phyloP scores from a whole-genome alignment of 1,284 basidiomycete genomes.

The Microbotryomycetes sp. region DNA sequence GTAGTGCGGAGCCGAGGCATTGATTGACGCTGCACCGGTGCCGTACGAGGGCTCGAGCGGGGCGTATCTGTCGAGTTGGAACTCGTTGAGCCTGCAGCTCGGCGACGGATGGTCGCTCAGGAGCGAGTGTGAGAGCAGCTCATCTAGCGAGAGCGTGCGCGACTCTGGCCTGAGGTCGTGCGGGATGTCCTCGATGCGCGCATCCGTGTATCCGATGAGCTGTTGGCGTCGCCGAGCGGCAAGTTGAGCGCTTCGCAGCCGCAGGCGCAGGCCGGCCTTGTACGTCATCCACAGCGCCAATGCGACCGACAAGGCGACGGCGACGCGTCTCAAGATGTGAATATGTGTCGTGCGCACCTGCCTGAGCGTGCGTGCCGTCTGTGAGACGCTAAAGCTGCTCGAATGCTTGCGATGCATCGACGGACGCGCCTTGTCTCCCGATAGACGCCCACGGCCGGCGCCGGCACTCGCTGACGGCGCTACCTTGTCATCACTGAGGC shows the following conservation, averaged over 20 bases:
- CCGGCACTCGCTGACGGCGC: too few relatives aligned
- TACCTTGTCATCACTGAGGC: neutral
- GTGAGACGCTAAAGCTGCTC: neutral
- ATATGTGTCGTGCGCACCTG: neutral
- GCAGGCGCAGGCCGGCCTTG: neutral
- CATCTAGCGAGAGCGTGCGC: neutral
- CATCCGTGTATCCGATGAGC: conserved; percentile 13
- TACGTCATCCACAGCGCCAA: neutral
- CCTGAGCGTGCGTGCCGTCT: neutral
- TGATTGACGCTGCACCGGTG: neutral
- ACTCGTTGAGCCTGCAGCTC: conserved; percentile 8
- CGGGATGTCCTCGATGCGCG: neutral
- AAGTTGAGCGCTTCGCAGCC: neutral
- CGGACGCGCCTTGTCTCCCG: too few relatives aligned
- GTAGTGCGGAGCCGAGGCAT: conserved; percentile 3
- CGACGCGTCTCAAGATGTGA: neutral
- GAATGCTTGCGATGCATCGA: neutral
- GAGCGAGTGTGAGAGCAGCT: conserved; percentile 11
- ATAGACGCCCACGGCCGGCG: too few relatives aligned
- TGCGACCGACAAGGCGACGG: neutral
- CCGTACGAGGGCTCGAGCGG: conserved; percentile 7
- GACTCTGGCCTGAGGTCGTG: neutral
- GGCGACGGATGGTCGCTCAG: conserved; percentile 4
- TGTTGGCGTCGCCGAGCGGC: neutral
- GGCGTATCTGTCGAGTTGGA: conserved; percentile 15